phyloP scores from a whole-genome alignment of 2,329 filamentous ascomycete species.

The Alternaria gansuensis region DNA sequence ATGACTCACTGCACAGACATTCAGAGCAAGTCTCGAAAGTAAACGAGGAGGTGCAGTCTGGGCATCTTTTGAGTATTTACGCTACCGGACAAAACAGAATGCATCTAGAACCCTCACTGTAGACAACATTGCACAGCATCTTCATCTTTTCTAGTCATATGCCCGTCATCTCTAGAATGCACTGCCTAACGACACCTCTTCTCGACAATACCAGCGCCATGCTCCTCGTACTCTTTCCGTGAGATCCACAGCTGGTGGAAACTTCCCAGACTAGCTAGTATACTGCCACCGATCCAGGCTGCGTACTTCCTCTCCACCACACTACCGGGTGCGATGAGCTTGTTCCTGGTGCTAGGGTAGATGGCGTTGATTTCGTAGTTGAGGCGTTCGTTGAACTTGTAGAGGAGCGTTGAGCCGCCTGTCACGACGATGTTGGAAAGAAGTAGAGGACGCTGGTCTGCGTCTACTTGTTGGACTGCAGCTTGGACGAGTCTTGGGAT shows the following conservation, averaged over 20 bases:
- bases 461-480: conserved; percentile 81
- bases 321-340: conserved; percentile 85
- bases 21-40: background rate
- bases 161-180: background rate
- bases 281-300: conserved; percentile 95
- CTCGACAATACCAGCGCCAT: conserved; percentile 88
- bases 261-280: conserved; percentile 91
- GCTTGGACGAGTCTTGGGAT: conserved; percentile 83
- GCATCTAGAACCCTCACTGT: background rate
- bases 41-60: background rate
- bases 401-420: conserved; percentile 84
- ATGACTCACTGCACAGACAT: conserved; percentile 1
- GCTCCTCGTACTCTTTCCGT: conserved; percentile 96
- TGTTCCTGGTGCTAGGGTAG: conserved; percentile 86
- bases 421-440: conserved; percentile 93
- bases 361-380: conserved; percentile 82
- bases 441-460: conserved; percentile 84
- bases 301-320: conserved; percentile 90
- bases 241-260: conserved; percentile 99
- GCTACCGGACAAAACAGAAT: background rate
- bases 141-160: conserved; percentile 1
- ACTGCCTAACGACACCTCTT: conserved; percentile 87
- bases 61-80: background rate
- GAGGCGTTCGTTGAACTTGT: conserved; percentile 90
- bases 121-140: background rate